Conservation (phyloP, 495 filamentous ascomycete genomes). For the Talaromyces nanjingensis region DNA sequence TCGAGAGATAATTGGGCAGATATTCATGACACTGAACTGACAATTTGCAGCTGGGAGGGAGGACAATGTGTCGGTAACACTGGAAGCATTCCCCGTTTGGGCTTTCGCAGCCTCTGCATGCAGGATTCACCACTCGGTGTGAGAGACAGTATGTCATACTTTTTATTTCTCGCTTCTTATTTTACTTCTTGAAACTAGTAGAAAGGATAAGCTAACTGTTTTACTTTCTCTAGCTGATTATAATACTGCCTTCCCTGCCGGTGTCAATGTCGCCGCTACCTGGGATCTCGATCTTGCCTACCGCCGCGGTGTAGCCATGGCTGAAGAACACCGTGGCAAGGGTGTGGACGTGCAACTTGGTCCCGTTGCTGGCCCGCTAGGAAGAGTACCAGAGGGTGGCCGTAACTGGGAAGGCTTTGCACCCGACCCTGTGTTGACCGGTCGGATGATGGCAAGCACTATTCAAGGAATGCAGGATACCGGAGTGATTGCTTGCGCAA, state of each 20-base stretch:
- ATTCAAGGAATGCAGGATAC: slow-evolving; percentile 78
- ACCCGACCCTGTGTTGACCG: slow-evolving; percentile 71
- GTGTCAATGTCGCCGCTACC: slow-evolving; percentile 75
- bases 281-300: slow-evolving; percentile 71
- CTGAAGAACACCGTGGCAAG: slow-evolving; percentile 70
- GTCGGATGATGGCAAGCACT: slow-evolving; percentile 63
- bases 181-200: too few relatives aligned
- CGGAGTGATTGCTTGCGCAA: slow-evolving; percentile 73
- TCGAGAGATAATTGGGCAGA: not conserved
- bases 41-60: slow-evolving; percentile 55
- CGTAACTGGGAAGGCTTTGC: slow-evolving; percentile 76
- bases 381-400: slow-evolving; percentile 68
- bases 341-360: slow-evolving; percentile 82
- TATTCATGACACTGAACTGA: not conserved
- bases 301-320: slow-evolving; percentile 70
- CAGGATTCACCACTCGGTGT: slow-evolving; percentile 88
- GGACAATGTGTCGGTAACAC: slow-evolving; percentile 76
- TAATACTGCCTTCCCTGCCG: slow-evolving; percentile 73
- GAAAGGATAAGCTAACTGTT: not conserved
- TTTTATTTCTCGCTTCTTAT: not conserved
- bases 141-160: slow-evolving; percentile 49
- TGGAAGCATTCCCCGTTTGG: slow-evolving; percentile 41
- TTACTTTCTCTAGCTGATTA: slow-evolving; percentile 50
- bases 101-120: slow-evolving; percentile 74
- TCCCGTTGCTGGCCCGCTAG: slow-evolving; percentile 82